Conservation (phyloP, 306 rosid genomes). For the Cucurbita moschata region DNA sequence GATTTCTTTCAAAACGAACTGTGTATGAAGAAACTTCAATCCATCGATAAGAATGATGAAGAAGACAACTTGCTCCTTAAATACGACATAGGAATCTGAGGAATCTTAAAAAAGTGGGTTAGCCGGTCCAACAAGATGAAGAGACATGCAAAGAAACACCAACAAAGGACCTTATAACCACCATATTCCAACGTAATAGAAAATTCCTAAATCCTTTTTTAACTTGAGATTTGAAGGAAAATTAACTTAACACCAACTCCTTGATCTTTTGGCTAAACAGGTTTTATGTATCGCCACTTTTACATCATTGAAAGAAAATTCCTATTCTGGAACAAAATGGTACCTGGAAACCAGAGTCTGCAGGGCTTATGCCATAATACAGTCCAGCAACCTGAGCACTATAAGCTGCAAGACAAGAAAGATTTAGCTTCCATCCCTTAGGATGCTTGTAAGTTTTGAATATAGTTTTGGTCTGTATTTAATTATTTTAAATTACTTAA, state of each 20-base stretch:
- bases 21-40: too few relatives aligned
- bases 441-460: background rate
- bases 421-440: background rate
- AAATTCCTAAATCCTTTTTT: background rate
- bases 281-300: background rate
- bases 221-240: background rate
- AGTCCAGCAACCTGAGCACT: slow-evolving; percentile 84
- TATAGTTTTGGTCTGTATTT: too few relatives aligned
- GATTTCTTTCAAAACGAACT: too few relatives aligned
- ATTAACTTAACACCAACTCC: background rate
- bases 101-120: too few relatives aligned
- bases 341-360: slow-evolving; percentile 79
- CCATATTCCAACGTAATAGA: too few relatives aligned
- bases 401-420: slow-evolving; percentile 46
- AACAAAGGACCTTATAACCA: too few relatives aligned
- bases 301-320: background rate
- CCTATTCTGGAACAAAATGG: background rate
- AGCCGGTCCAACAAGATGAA: too few relatives aligned
- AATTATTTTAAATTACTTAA: too few relatives aligned
- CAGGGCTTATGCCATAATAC: slow-evolving; percentile 33
- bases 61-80: too few relatives aligned
- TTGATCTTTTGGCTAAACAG: background rate
- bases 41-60: too few relatives aligned
- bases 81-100: too few relatives aligned
- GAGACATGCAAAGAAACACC: too few relatives aligned